Evolutionary conservation across 768 basidiomycete genomes (phyloP), one percentile per base, ranked within the genome.

Genomic region (Suillus americanus): DNA sequence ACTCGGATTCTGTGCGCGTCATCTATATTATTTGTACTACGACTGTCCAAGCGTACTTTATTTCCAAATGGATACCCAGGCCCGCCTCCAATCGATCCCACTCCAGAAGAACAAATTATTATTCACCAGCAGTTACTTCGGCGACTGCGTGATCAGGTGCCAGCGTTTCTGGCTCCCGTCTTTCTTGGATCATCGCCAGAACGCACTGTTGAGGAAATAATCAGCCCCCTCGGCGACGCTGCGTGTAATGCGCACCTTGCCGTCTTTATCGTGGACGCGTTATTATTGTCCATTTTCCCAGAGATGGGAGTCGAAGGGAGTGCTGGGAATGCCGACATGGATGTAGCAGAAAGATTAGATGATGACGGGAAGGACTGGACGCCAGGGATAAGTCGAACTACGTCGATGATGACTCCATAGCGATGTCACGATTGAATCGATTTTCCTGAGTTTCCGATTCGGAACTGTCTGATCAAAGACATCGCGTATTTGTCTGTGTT

Each of bases 61-160:
- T 99, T 97, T 73, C 96, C 97, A 4, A 88, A 88, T 66, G 96
- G 97, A 16, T 94, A 93, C 77, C 95, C 94, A 1, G 91, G 85
- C 0, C 86, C 88, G 0, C 75, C 87, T 1, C 87, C 90, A 2
- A 79, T 84, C 1, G 92, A 93, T 51, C 96, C 95, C 20, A 87
- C 89, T 0, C 79, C 79, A 1, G 92, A 92, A 67, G 94, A 96
- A 74, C 90, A 93, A 68, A 78, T 79, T 2, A 82, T 79, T 40
- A 79, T 94, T 57, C 83, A 85, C 37, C 66, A 72, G 10, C 70
- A 73, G 54, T 66, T 86, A 5, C 76, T 83, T 53, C 63, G 69
- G 62, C 71, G 83, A 38, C 48, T 90, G 1, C 64, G 70, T 0
- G 76, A 79, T 50, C 43, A 76, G 7, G 64, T 87, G 4, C 85